Base-by-base conservation (phyloP, 805 yeast species). In the Pichia occidentalis region DNA sequence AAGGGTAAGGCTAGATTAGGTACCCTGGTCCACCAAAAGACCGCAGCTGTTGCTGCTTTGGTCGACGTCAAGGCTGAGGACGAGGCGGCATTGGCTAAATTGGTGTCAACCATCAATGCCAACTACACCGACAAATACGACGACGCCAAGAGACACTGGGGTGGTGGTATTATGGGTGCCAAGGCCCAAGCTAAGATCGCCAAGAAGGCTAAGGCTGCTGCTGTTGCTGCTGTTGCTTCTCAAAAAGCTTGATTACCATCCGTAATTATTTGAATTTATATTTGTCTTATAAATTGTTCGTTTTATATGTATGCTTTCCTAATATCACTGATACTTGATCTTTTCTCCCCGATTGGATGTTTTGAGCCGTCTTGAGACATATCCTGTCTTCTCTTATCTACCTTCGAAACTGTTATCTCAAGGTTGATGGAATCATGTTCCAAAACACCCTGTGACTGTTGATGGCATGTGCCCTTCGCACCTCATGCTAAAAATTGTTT, bases 1-100 rank as follows among this genome's bases (percentile, higher is more conserved):
- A 87, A 87, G 81, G 96, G 96, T 70, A 87, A 87, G 84, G 95
- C 96, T 54, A 85, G 97, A 78, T 81, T 90, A 63, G 97, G 97
- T 56, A 83, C 97, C 61, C 71, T 90, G 60, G 96, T 87, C 50
- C 96, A 90, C 87, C 78, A 88, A 78, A 90, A 90, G 82, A 87
- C 90, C 63, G 80, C 97, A 52, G 80, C 97, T 47, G 97, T 86
- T 54, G 96, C 94, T 61, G 97, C 97, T 61, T 71, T 92, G 67
- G 86, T 95, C 54, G 98, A 90, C 68, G 96, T 92, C 60, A 75
- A 73, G 63, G 70, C 95, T 49, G 97, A 85, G 68, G 97, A 90
- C 70, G 92, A 86, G 74, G 78, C 95, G 63, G 87, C 85, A 63
- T 80, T 90, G 60, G 88, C 97, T 54, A 84, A 85, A 68, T 78